phyloP scores from a whole-genome alignment of 345 rosid genomes.

The Acer campestre region DNA sequence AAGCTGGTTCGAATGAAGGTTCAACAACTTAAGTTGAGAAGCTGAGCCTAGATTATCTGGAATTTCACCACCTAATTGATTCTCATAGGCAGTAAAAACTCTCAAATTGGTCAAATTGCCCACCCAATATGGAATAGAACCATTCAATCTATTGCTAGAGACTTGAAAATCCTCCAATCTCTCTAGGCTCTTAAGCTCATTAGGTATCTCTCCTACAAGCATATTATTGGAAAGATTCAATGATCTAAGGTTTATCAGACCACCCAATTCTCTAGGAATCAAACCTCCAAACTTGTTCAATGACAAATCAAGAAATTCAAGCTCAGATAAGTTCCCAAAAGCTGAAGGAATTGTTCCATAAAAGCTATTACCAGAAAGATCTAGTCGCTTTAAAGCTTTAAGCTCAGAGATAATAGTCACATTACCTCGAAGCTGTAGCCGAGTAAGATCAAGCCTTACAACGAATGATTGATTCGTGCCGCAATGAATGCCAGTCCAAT shows the following conservation, averaged over 20 bases:
- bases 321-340: constrained; percentile 62
- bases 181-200: constrained; percentile 50
- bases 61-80: constrained; percentile 63
- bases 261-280: constrained; percentile 66
- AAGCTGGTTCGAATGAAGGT: constrained; percentile 89
- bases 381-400: constrained; percentile 65
- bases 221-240: constrained; percentile 68
- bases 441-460: constrained; percentile 75
- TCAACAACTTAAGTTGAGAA: constrained; percentile 70
- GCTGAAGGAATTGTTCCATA: constrained; percentile 68
- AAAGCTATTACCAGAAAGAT: constrained; percentile 65
- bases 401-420: constrained; percentile 67
- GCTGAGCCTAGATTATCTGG: constrained; percentile 65
- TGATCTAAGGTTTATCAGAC: constrained; percentile 52
- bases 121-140: constrained; percentile 72
- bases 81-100: constrained; percentile 66
- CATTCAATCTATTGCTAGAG: constrained; percentile 66
- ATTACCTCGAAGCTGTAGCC: constrained; percentile 81
- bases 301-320: constrained; percentile 80
- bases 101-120: constrained; percentile 67
- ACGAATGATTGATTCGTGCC: constrained; percentile 64
- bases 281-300: constrained; percentile 63
- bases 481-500: constrained; percentile 76
- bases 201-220: constrained; percentile 72
- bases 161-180: constrained; percentile 73